Percentiles rank a stretch among this genome's conserved stretches.
Conservation (phyloP, 805 yeast species). For the Hanseniaspora nectarophila region DNA sequence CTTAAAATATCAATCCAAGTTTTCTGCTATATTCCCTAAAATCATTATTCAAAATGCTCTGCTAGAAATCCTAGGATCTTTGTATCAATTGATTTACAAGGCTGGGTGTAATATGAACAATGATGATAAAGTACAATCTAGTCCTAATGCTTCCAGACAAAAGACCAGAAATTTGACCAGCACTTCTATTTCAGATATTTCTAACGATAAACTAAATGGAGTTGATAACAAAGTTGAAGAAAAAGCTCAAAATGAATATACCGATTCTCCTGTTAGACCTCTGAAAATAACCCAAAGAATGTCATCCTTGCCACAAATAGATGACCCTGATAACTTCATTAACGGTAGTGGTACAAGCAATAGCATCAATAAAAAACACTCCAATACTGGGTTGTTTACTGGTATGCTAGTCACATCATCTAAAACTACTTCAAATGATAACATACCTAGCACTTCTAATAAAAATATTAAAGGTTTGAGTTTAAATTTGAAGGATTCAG, state of each 20-base stretch:
- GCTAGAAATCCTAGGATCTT: slow-evolving; percentile 50
- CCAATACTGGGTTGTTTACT: slow-evolving; percentile 22
- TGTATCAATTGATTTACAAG: slow-evolving; percentile 40
- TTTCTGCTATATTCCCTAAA: slow-evolving; percentile 48
- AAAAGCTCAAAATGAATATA: slow-evolving; percentile 13
- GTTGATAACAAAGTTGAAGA: not conserved
- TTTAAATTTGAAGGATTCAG: not conserved
- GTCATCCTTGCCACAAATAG: slow-evolving; percentile 14
- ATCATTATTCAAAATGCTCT: slow-evolving; percentile 57
- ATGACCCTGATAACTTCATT: not conserved
- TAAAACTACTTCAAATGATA: not conserved
- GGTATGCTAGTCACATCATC: slow-evolving; percentile 18
- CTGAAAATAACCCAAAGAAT: slow-evolving; percentile 53
- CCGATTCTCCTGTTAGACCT: slow-evolving; percentile 48
- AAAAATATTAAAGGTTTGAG: slow-evolving; percentile 8
- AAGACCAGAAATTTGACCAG: not conserved
- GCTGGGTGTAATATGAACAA: slow-evolving; percentile 3
- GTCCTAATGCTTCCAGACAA: not conserved
- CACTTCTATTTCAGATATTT: not conserved
- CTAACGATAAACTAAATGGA: not conserved
- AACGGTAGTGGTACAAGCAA: not conserved
- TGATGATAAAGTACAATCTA: not conserved
- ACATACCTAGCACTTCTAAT: not conserved
- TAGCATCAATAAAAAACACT: slow-evolving; percentile 20
- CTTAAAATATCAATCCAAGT: slow-evolving; percentile 53